phyloP scores from a whole-genome alignment of 805 yeast species.

The Saccharomycopsis olivae region DNA sequence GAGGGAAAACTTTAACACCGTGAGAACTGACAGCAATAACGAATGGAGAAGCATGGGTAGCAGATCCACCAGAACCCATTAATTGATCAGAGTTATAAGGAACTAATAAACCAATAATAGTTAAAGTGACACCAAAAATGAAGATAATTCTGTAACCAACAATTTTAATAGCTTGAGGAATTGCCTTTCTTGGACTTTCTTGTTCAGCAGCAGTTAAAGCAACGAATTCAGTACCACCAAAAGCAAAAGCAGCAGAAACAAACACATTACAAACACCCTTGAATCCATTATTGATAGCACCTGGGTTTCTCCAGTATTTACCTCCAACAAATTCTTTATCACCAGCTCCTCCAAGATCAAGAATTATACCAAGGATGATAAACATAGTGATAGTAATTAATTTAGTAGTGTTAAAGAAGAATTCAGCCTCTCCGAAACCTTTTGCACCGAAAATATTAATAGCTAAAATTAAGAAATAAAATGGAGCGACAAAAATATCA shows the following conservation, averaged over 20 bases:
- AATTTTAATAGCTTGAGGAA: slow-evolving; percentile 56
- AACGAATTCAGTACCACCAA: slow-evolving; percentile 56
- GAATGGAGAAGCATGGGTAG: slow-evolving; percentile 58
- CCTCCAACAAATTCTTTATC: slow-evolving; percentile 33
- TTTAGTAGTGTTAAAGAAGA: slow-evolving; percentile 37
- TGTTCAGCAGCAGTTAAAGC: slow-evolving; percentile 64
- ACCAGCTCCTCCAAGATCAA: slow-evolving; percentile 41
- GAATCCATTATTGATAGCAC: slow-evolving; percentile 53
- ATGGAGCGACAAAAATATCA: slow-evolving; percentile 40
- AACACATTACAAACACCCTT: slow-evolving; percentile 45
- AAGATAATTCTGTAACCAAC: slow-evolving; percentile 54
- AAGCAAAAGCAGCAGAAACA: slow-evolving; percentile 52
- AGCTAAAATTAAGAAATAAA: slow-evolving; percentile 34
- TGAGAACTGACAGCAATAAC: slow-evolving; percentile 59
- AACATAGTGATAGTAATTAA: slow-evolving; percentile 41
- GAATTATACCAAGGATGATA: slow-evolving; percentile 40
- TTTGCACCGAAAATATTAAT: slow-evolving; percentile 45
- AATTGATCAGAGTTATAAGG: slow-evolving; percentile 44
- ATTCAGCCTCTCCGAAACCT: slow-evolving; percentile 26
- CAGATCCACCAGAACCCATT: slow-evolving; percentile 29
- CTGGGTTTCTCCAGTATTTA: slow-evolving; percentile 45
- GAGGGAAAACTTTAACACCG: slow-evolving; percentile 24
- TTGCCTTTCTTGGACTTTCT: slow-evolving; percentile 30
- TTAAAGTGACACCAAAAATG: slow-evolving; percentile 43
- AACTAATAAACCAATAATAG: slow-evolving; percentile 48